Base-by-base conservation (phyloP, 202 grass and related monocot species). In the Miscanthus sacchariflorus region DNA sequence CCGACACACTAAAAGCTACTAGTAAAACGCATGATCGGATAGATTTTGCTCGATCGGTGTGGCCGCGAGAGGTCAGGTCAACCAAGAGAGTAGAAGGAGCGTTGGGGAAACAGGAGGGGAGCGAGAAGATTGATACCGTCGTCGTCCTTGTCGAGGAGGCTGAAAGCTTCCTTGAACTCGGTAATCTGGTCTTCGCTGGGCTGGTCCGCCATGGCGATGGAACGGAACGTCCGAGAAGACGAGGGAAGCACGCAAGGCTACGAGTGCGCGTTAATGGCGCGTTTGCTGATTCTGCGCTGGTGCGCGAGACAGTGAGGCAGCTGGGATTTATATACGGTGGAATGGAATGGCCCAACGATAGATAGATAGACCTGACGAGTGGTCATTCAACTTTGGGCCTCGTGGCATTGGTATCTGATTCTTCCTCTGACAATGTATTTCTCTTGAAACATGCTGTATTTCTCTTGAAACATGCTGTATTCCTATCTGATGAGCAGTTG, bases 101-200 rank as follows among this genome's bases (percentile, higher is more conserved):
- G 9, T 18, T 9, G 10, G 12, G 64, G 38, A 68, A 68, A 17
- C 56, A 19, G 36, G 6, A 35, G 28, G 28, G 28, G 28, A 7
- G 5, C 5, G 66, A 12, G 61, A 45, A 12, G 68, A 45, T 43
- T 65, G 54, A 70, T 80, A 97, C 95, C 95, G 70, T 98, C 73
- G 77, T 76, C 91, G 27, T 98, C 93, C 91, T 98, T 98, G 89
- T 98, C 95, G 82, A 98, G 95, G 82, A 98, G 86, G 87, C 87
- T 95, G 93, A 98, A 98, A 28, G 92, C 92, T 72, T 95, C 95
- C 87, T 89, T 95, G 75, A 95, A 89, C 87, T 98, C 95, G 7
- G 82, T 48, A 78, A 95, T 89, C 95, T 98, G 95, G 35, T 95
- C 95, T 0, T 90, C 81, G 42, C 67, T 80, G 48, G 93, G 87